A percentile compares a stretch with the other conserved stretches of the same genome.
Evolutionary conservation across 2,329 filamentous ascomycete species (phyloP).

Genomic region (Samsoniella hepiali): DNA sequence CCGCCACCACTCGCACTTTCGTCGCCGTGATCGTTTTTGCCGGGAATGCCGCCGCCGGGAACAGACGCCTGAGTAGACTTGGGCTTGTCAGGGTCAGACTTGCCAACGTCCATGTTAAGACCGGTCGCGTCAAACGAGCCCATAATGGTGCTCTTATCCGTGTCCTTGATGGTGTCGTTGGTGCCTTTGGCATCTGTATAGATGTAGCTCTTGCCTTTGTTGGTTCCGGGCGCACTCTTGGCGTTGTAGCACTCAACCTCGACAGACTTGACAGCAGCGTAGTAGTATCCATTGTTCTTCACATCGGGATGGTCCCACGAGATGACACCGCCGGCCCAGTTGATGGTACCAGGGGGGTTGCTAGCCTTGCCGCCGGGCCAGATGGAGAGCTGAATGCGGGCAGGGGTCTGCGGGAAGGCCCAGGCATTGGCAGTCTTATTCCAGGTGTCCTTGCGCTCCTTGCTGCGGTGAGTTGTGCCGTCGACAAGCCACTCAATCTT

Average conservation of each 20-base stretch:
- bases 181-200: constrained; percentile 64
- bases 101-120: constrained; percentile 60
- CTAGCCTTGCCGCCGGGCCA: constrained; percentile 84
- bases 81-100: constrained; percentile 26
- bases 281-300: constrained; percentile 83
- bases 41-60: constrained; percentile 30
- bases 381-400: constrained; percentile 87
- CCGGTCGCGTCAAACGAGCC: constrained; percentile 80
- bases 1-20: constrained; percentile 23
- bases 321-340: constrained; percentile 88
- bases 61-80: constrained; percentile 24
- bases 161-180: constrained; percentile 75
- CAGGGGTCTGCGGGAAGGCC: constrained; percentile 85
- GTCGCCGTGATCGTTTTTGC: constrained; percentile 25
- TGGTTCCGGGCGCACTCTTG: constrained; percentile 59
- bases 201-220: constrained; percentile 69
- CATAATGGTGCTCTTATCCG: constrained; percentile 70
- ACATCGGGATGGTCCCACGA: constrained; percentile 75
- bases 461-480: constrained; percentile 69
- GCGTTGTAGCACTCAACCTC: constrained; percentile 81
- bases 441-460: constrained; percentile 77
- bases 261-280: constrained; percentile 72
- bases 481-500: constrained; percentile 84
- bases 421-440: constrained; percentile 79
- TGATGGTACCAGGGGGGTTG: constrained; percentile 80